Evolutionary conservation across 192 early-diverging fungal species (phyloP).

Genomic region (Glomus cerebriforme): DNA sequence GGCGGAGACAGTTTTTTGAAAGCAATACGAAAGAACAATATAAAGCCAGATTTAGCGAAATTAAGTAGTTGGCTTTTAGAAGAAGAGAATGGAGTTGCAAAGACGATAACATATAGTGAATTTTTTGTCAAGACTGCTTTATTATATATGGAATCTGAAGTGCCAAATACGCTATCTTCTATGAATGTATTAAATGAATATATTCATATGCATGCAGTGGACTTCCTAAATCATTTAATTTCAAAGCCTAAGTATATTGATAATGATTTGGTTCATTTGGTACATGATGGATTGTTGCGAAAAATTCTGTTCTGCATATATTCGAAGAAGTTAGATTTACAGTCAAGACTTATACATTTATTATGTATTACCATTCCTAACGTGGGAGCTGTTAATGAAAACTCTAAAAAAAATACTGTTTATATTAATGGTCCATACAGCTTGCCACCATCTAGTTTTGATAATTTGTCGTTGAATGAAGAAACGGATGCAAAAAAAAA

Average conservation of each 20-base stretch:
- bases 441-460: background rate
- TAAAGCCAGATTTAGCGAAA: conserved; percentile 1
- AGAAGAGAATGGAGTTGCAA: background rate
- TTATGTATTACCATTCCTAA: conserved; percentile 54
- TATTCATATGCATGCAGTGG: conserved; percentile 60
- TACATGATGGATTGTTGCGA: conserved; percentile 52
- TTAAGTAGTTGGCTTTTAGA: conserved; percentile 1
- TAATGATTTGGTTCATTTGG: conserved; percentile 45
- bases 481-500: background rate
- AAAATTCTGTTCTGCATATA: conserved; percentile 65
- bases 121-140: conserved; percentile 12
- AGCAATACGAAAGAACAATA: conserved; percentile 44
- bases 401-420: background rate
- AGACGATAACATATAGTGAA: background rate
- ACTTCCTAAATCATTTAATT: conserved; percentile 61
- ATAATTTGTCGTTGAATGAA: background rate
- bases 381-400: conserved; percentile 37
- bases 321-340: conserved; percentile 52
- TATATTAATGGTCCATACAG: background rate
- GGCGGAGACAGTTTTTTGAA: conserved; percentile 57
- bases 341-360: conserved; percentile 60
- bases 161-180: conserved; percentile 36
- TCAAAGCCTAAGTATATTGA: conserved; percentile 56
- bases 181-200: conserved; percentile 43
- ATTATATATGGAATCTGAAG: conserved; percentile 49